These are phyloP conservation scores for Paramecium sonneborni DNA, from an alignment of 73 alveolate genomes.

Conservation along the genomic window DNA sequence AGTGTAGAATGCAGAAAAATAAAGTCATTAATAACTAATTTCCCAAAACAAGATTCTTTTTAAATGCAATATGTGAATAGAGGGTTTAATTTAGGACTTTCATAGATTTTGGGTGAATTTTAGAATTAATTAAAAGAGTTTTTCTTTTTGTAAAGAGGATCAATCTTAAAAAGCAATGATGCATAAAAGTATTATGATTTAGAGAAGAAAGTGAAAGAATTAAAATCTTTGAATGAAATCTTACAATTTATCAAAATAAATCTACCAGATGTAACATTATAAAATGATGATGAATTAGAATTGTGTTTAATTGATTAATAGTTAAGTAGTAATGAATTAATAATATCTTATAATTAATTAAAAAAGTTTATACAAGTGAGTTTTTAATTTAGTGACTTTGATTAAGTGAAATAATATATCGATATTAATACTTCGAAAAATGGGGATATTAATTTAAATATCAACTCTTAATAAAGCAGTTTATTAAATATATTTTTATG, in stretches of 20 bases:
- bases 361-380: not conserved
- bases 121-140: not conserved
- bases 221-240: not conserved
- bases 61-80: not conserved
- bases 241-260: not conserved
- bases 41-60: not conserved
- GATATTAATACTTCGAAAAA: not conserved
- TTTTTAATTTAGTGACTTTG: slow-evolving; percentile 27
- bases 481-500: not conserved
- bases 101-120: not conserved
- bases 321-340: not conserved
- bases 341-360: not conserved
- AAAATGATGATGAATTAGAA: not conserved
- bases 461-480: not conserved
- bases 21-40: not conserved
- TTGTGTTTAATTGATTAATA: not conserved
- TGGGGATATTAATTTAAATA: not conserved
- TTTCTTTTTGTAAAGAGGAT: not conserved
- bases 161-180: not conserved
- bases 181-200: slow-evolving; percentile 29
- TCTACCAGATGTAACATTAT: not conserved
- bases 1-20: slow-evolving; percentile 11
- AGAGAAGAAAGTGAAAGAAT: not conserved
- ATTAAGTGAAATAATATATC: not conserved
- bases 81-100: not conserved